Base-by-base conservation (phyloP, 257 asterid genomes). In the Paraleonurus japonicus region DNA sequence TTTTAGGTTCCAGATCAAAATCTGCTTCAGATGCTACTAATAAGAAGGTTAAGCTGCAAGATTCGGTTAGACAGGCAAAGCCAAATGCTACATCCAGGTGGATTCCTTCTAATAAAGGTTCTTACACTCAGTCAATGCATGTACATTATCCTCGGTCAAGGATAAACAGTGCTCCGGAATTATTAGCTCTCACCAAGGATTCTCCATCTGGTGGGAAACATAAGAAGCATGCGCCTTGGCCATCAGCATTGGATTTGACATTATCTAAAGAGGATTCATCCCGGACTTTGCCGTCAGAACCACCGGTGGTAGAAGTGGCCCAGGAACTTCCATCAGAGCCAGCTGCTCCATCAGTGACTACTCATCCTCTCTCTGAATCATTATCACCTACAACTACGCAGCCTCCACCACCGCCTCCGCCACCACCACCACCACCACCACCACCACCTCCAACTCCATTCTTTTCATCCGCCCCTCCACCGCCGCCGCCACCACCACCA, bases 41-140 rank as follows among this genome's bases (percentile, higher is more conserved):
- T 78, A 81, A 70, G 76, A 92, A 83, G 83, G 23, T 72, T 75
- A 92, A 92, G 87, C 90, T 79, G 80, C 92, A 80, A 71, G 96
- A 89, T 54, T 37, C 78, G 65, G 51, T 63, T 61, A 85, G 96
- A 82, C 84, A 22, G 74, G 95, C 95, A 48, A 89, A 95, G 83
- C 84, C 95, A 70, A 87, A 75, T 80, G 85, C 89, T 70, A 86
- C 81, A 33, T 88, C 99, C 60, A 83, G 92, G 85, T 90, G 98
- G 97, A 89, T 95, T 70, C 98, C 98, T 64, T 5, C 96, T 37
- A 95, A 92, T 81, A 92, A 88, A 85, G 96, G 94, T 53, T 89
- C 98, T 59, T 87, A 86, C 85, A 83, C 88, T 75, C 88, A 85
- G 81, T 92, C 97, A 55, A 87, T 92, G 96, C 99, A 92, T 75